A percentile compares a stretch with the other conserved stretches of the same genome.
Evolutionary conservation across 2,329 filamentous ascomycete genomes (phyloP).

Genomic region (Talaromyces sp.): DNA sequence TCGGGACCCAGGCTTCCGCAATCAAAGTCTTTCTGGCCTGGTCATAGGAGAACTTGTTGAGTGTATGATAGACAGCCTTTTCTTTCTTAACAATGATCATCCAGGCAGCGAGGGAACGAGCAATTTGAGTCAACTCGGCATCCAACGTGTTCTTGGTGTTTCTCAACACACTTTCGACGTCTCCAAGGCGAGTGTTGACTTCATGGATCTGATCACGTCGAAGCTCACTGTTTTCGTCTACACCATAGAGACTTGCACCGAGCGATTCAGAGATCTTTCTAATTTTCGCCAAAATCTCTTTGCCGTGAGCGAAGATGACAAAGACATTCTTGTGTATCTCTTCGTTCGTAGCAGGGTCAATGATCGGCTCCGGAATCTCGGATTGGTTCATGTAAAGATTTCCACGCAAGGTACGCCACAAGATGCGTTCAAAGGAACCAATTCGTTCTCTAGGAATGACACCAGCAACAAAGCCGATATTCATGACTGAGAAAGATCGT

Average conservation of each 20-base stretch:
- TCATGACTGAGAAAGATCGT: constrained; percentile 91
- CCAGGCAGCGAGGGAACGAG: constrained; percentile 87
- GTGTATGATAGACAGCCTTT: constrained; percentile 91
- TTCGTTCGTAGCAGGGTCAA: constrained; percentile 90
- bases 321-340: constrained; percentile 95
- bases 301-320: constrained; percentile 97
- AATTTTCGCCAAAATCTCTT: constrained; percentile 97
- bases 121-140: constrained; percentile 89
- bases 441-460: constrained; percentile 92
- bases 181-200: constrained; percentile 86
- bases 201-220: constrained; percentile 94
- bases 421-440: constrained; percentile 90
- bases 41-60: constrained; percentile 96
- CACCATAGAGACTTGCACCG: constrained; percentile 89
- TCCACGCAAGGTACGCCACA: constrained; percentile 94
- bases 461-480: constrained; percentile 96
- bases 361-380: constrained; percentile 87
- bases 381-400: constrained; percentile 99
- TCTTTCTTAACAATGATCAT: constrained; percentile 98
- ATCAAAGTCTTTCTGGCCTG: constrained; percentile 92
- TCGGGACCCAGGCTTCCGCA: constrained; percentile 95
- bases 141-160: constrained; percentile 95
- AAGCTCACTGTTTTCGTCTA: constrained; percentile 95
- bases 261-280: constrained; percentile 98
- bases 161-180: constrained; percentile 83